Evolutionary conservation across 257 asterid species (phyloP).

Genomic region (Solanum etuberosum): DNA sequence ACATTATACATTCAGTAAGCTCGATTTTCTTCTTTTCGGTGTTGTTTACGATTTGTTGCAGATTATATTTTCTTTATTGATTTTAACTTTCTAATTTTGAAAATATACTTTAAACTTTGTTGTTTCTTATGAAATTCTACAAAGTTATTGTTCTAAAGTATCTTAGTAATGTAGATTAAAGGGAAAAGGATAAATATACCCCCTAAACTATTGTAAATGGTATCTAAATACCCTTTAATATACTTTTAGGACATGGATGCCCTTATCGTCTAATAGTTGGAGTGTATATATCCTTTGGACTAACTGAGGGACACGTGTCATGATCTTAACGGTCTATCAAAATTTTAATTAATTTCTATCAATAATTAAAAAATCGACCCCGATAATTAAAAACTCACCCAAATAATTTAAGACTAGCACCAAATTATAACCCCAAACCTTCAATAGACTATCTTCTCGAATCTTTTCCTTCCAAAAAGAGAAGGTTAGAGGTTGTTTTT

Average conservation of each 20-base stretch:
- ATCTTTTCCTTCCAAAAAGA: neutral
- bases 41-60: too few relatives aligned
- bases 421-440: neutral
- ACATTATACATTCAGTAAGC: too few relatives aligned
- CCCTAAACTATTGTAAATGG: too few relatives aligned
- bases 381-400: neutral
- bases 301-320: too few relatives aligned
- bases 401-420: neutral
- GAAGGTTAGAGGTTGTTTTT: neutral
- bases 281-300: neutral
- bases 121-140: neutral
- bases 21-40: too few relatives aligned
- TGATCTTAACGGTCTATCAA: too few relatives aligned
- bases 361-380: too few relatives aligned
- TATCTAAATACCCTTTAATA: neutral
- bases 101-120: too few relatives aligned
- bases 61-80: too few relatives aligned
- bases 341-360: too few relatives aligned
- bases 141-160: neutral
- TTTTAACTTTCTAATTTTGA: too few relatives aligned
- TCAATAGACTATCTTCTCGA: neutral
- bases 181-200: neutral
- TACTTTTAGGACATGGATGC: neutral
- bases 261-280: too few relatives aligned
- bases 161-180: neutral